phyloP scores from a whole-genome alignment of 2,329 filamentous ascomycete species.

The Cercospora janseana region DNA sequence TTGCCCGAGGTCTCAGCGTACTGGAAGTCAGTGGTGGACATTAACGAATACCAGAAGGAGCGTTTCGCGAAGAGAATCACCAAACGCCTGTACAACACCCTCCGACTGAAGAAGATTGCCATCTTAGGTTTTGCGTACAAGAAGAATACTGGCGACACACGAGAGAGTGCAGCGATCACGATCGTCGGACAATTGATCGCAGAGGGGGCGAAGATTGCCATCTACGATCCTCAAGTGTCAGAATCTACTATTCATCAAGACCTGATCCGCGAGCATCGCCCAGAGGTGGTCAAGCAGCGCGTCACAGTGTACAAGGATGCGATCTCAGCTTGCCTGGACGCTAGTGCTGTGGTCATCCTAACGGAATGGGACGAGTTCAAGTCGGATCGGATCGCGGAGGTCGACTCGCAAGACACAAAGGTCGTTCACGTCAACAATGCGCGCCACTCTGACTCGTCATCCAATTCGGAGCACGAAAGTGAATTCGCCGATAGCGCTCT shows the following conservation, averaged over 20 bases:
- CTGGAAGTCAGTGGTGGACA: constrained; percentile 70
- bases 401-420: neutral
- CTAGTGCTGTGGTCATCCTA: constrained; percentile 38
- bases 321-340: constrained; percentile 36
- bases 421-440: neutral
- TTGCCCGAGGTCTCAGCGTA: constrained; percentile 71
- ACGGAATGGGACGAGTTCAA: constrained; percentile 41
- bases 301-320: constrained; percentile 35
- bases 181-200: constrained; percentile 65
- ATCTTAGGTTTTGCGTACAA: constrained; percentile 78
- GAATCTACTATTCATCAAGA: constrained; percentile 38
- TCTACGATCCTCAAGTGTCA: constrained; percentile 61
- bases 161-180: constrained; percentile 67
- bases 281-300: constrained; percentile 30
- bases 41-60: constrained; percentile 73
- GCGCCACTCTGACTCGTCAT: constrained; percentile 13
- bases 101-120: constrained; percentile 67
- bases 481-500: constrained; percentile 25
- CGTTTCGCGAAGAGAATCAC: constrained; percentile 68
- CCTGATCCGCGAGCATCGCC: constrained; percentile 28
- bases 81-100: constrained; percentile 64
- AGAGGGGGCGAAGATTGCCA: constrained; percentile 62
- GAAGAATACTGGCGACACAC: constrained; percentile 72
- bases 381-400: constrained; percentile 28
- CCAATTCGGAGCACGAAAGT: constrained; percentile 20